phyloP scores from a whole-genome alignment of 495 filamentous ascomycete genomes.

The Neurospora sp. region DNA sequence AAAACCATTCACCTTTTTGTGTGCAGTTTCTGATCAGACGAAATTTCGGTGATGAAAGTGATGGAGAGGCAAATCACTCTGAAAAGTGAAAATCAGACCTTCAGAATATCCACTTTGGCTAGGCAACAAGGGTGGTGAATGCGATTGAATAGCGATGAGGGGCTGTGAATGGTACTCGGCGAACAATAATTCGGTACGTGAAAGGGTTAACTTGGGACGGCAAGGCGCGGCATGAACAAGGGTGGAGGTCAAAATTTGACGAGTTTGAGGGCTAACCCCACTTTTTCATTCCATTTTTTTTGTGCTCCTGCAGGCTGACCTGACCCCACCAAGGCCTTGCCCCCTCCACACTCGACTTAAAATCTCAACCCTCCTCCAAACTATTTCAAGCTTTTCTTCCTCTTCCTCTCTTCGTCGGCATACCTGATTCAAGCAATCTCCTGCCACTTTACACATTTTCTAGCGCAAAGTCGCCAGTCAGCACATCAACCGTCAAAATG shows the following conservation, averaged over 20 bases:
- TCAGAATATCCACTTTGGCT: background rate
- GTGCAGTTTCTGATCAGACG: background rate
- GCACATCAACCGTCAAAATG: slow-evolving; percentile 20
- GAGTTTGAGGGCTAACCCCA: slow-evolving; percentile 21
- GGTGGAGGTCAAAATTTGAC: background rate
- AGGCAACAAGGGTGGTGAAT: background rate
- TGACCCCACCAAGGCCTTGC: slow-evolving; percentile 17
- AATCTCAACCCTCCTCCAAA: slow-evolving; percentile 21
- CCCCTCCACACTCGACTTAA: slow-evolving; percentile 19
- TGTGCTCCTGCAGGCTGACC: slow-evolving; percentile 3
- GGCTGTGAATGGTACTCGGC: background rate
- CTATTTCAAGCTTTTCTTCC: slow-evolving; percentile 10
- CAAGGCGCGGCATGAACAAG: slow-evolving; percentile 16
- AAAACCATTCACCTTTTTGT: background rate
- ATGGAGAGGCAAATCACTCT: background rate
- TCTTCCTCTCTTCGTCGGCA: slow-evolving; percentile 26
- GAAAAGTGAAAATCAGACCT: background rate
- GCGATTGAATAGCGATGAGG: background rate
- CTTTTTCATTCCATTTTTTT: slow-evolving; percentile 15
- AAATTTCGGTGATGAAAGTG: background rate
- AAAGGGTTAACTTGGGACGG: slow-evolving; percentile 5
- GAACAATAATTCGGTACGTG: background rate
- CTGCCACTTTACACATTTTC: slow-evolving; percentile 23
- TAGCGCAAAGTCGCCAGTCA: slow-evolving; percentile 15
- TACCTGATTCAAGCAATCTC: slow-evolving; percentile 29